These are phyloP conservation scores for Benincasa hispida DNA, from an alignment of 306 rosid genomes.

Conservation along the genomic window DNA sequence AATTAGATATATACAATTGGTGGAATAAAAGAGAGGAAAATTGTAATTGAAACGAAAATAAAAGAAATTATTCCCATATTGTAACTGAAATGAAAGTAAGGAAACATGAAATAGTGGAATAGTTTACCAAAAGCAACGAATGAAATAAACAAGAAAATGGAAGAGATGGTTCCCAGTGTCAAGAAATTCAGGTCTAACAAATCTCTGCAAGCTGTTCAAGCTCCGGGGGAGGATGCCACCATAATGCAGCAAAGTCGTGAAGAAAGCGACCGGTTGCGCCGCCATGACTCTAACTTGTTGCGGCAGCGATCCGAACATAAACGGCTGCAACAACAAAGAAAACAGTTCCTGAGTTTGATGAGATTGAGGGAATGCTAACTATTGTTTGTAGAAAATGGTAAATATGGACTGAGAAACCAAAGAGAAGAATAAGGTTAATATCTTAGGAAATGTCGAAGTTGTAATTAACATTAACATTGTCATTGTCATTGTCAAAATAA, in stretches of 20 bases:
- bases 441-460: conserved; percentile 5
- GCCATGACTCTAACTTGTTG: neutral
- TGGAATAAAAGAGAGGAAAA: too few relatives aligned
- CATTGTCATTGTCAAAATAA: neutral
- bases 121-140: neutral
- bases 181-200: neutral
- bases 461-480: neutral
- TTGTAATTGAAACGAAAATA: neutral
- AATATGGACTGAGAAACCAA: conserved; percentile 6
- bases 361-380: neutral
- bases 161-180: neutral
- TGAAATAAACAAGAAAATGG: neutral
- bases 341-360: neutral
- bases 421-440: neutral
- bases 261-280: neutral
- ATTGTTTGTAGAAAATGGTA: neutral
- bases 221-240: neutral
- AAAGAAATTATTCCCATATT: neutral
- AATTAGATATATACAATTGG: too few relatives aligned
- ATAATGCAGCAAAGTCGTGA: neutral
- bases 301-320: neutral
- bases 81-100: neutral
- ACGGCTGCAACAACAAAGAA: neutral
- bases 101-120: too few relatives aligned
- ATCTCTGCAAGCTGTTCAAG: neutral